Percentiles rank a stretch among this genome's conserved stretches.
Conservation (phyloP, 805 yeast species). For the Lachancea sp. region DNA sequence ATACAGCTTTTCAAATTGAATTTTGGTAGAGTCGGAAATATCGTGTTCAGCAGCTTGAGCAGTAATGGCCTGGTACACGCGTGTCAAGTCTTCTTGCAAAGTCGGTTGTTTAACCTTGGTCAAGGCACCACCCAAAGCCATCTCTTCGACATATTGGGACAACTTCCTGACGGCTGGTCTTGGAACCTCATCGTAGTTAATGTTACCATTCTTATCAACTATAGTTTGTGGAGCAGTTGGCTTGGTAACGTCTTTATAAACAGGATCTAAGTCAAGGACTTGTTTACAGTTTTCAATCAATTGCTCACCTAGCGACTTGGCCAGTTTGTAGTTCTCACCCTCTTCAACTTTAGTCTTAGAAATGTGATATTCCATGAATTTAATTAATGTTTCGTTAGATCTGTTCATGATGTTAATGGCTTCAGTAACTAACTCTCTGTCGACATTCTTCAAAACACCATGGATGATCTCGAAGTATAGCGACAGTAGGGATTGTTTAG, state of each 20-base stretch:
- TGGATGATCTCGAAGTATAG: conserved; percentile 95
- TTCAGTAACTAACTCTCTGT: conserved; percentile 92
- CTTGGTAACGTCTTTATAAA: conserved; percentile 87
- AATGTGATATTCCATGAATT: conserved; percentile 86
- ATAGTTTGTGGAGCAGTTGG: conserved; percentile 94
- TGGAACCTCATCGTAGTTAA: conserved; percentile 75
- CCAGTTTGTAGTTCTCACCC: conserved; percentile 90
- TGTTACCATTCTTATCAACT: conserved; percentile 82
- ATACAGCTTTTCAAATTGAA: conserved; percentile 66
- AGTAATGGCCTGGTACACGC: conserved; percentile 74
- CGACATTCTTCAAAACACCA: conserved; percentile 84
- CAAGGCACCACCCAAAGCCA: conserved; percentile 90
- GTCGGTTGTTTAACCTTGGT: conserved; percentile 66
- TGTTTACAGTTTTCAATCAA: conserved; percentile 93
- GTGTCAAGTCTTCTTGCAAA: conserved; percentile 76
- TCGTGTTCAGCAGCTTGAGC: conserved; percentile 50
- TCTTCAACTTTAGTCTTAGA: conserved; percentile 59
- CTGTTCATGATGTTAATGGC: conserved; percentile 98
- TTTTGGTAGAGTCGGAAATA: conserved; percentile 53
- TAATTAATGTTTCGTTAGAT: conserved; percentile 86
- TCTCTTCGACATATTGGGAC: conserved; percentile 90
- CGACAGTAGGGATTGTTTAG: conserved; percentile 90
- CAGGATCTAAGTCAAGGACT: conserved; percentile 74
- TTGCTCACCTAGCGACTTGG: conserved; percentile 84
- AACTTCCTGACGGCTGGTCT: conserved; percentile 89